Conservation (phyloP, 2,329 filamentous ascomycete genomes). For the Metarhizium anisopliae region DNA sequence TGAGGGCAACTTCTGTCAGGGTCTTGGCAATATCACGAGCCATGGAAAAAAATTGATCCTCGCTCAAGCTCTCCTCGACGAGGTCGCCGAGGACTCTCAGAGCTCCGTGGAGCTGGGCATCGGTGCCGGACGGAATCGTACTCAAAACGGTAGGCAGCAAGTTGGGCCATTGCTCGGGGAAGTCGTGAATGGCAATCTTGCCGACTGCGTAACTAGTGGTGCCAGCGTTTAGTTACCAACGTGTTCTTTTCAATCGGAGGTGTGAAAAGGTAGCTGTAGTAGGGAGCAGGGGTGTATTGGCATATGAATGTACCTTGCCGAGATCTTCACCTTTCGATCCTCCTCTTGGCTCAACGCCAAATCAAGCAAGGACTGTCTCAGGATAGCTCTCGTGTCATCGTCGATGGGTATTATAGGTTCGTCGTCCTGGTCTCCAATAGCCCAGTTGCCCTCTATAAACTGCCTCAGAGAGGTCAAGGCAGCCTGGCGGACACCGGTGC, state of each 20-base stretch:
- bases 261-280: not conserved
- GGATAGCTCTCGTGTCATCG: conserved; percentile 62
- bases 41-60: conserved; percentile 89
- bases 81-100: conserved; percentile 81
- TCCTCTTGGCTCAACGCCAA: conserved; percentile 64
- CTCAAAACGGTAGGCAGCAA: conserved; percentile 73
- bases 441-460: conserved; percentile 83
- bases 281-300: conserved; percentile 2
- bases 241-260: not conserved
- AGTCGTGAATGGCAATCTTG: conserved; percentile 90
- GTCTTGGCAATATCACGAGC: conserved; percentile 77
- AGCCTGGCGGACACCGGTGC: conserved; percentile 70
- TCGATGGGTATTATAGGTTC: conserved; percentile 54
- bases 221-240: not conserved
- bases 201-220: conserved; percentile 59
- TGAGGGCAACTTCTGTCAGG: conserved; percentile 73
- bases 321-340: conserved; percentile 78
- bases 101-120: conserved; percentile 79
- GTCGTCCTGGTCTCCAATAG: conserved; percentile 61
- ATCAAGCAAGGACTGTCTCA: conserved; percentile 67
- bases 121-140: conserved; percentile 65
- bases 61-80: conserved; percentile 86
- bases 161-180: conserved; percentile 89
- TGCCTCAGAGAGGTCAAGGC: conserved; percentile 72
- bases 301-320: conserved; percentile 58